Conservation (phyloP, 129 eudicot species). For the Glebionis coronaria region DNA sequence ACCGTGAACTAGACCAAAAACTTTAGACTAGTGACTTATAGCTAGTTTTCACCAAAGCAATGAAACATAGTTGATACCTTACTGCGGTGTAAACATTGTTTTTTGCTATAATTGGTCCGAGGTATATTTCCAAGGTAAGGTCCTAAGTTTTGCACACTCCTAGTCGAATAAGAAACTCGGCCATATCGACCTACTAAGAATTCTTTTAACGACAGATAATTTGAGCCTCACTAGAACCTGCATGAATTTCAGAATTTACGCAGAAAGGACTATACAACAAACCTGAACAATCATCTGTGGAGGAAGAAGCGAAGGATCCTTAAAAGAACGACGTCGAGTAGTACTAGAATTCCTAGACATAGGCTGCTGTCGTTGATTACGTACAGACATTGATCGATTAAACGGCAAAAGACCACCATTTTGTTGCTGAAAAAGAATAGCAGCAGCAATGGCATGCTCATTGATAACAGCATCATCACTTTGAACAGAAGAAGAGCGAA, state of each 20-base stretch:
- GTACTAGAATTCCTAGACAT: slow-evolving; percentile 37
- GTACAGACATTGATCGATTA: slow-evolving; percentile 61
- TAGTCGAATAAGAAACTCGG: not conserved
- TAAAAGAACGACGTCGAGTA: slow-evolving; percentile 53
- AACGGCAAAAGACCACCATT: slow-evolving; percentile 42
- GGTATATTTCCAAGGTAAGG: no score
- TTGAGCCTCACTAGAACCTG: not conserved
- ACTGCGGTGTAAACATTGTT: no score
- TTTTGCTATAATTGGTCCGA: no score
- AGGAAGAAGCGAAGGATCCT: slow-evolving; percentile 70
- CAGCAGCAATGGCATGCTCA: slow-evolving; percentile 79
- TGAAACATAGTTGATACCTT: no score
- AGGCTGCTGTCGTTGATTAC: slow-evolving; percentile 24
- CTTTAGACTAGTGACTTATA: no score
- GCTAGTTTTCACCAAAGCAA: no score
- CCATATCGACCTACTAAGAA: not conserved
- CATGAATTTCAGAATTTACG: slow-evolving; percentile 8
- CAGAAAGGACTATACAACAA: not conserved
- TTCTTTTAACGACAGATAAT: not conserved
- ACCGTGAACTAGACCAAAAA: no score
- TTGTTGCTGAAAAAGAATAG: slow-evolving; percentile 65
- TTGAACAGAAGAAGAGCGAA: slow-evolving; percentile 48
- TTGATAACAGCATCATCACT: slow-evolving; percentile 44
- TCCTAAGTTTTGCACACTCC: not conserved
- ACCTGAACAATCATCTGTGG: slow-evolving; percentile 77